Conservation (phyloP, 2,329 filamentous ascomycete genomes). For the Botrytis porri region DNA sequence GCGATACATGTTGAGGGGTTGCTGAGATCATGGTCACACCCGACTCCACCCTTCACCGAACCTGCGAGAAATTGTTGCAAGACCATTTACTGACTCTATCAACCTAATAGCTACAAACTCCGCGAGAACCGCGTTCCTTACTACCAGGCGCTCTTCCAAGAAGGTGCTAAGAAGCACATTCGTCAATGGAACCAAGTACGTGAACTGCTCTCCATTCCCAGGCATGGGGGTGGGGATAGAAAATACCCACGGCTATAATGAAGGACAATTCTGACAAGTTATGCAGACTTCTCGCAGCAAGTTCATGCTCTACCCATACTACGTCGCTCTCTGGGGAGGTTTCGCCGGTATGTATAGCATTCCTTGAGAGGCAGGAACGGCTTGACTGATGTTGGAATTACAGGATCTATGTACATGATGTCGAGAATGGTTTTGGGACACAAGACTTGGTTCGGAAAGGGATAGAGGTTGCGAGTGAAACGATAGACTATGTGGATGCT, state of each 20-base stretch:
- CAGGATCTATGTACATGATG: slow-evolving; percentile 65
- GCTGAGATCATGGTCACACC: background rate
- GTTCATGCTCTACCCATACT: slow-evolving; percentile 66
- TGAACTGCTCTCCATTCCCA: slow-evolving; percentile 27
- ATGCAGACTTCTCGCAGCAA: slow-evolving; percentile 62
- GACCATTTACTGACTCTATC: slow-evolving; percentile 8
- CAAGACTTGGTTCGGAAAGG: slow-evolving; percentile 72
- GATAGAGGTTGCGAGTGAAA: slow-evolving; percentile 40
- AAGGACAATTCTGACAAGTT: slow-evolving; percentile 10
- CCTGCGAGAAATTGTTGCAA: background rate
- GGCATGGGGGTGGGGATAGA: background rate
- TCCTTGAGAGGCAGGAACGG: background rate
- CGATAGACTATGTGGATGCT: background rate
- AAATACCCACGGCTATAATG: background rate
- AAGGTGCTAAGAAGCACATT: slow-evolving; percentile 64
- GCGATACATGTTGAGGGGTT: background rate
- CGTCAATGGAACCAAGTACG: slow-evolving; percentile 78
- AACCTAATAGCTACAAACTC: slow-evolving; percentile 53
- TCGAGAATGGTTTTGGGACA: slow-evolving; percentile 70
- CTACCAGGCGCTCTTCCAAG: slow-evolving; percentile 73
- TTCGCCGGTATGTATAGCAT: slow-evolving; percentile 53
- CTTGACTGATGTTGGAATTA: background rate
- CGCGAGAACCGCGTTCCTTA: slow-evolving; percentile 73
- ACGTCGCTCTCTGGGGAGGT: slow-evolving; percentile 60
- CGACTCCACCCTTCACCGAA: background rate